Base-by-base conservation (phyloP, 2,329 filamentous ascomycete genomes). In the Penicillium sp. region DNA sequence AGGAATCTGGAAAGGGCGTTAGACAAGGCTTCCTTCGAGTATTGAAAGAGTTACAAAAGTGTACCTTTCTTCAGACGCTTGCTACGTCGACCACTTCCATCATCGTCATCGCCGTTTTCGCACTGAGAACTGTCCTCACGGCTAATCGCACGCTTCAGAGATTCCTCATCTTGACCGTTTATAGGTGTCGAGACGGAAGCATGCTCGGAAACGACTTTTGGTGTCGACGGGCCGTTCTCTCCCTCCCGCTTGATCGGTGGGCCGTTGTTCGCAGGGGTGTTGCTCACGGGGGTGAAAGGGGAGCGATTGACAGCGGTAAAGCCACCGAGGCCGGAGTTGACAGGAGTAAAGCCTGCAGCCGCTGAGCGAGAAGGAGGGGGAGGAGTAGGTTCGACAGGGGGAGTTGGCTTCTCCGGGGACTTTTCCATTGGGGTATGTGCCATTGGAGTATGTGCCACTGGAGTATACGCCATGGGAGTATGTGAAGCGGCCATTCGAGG, bases 51-150 rank as follows among this genome's bases (percentile, higher is more conserved):
- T 68, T 69, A 71, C 21, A 54, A 50, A 19, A 7, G 12, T 33
- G 55, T 81, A 89, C 87, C 88, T 82, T 96, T 96, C 75, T 94
- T 96, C 13, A 96, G 81, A 43, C 94, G 87, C 78, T 99, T 99
- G 75, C 93, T 97, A 57, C 93, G 87, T 61, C 94, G 86, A 63
- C 89, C 91, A 61, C 79, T 82, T 47, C 84, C 84, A 64, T 79
- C 80, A 49, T 91, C 89, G 1, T 75, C 75, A 53, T 91, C 88
- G 12, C 73, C 73, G 56, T 75, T 75, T 8, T 78, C 73, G 0
- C 68, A 70, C 36, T 79, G 78, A 3, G 77, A 78, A 33, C 71
- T 70, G 49, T 73, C 81, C 33, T 84, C 82, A 56, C 79, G 82
- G 66, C 88, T 90, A 53, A 91, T 80, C 57, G 91, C 89, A 56